Conservation (phyloP, 331 rosid genomes). For the Prunus yedoensis region DNA sequence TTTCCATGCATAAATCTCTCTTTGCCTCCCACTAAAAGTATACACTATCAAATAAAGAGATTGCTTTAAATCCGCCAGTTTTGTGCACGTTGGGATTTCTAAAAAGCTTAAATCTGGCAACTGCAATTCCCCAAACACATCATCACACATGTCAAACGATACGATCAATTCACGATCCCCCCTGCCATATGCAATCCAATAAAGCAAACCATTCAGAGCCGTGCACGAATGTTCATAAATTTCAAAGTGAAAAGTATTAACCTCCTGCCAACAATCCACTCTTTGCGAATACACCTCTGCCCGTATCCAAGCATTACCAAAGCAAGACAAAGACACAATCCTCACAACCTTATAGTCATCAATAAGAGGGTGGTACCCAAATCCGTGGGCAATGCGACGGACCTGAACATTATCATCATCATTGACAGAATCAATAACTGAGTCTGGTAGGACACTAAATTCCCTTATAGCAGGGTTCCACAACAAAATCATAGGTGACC, state of each 20-base stretch:
- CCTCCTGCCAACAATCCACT: background rate
- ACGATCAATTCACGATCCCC: background rate
- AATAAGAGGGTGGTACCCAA: background rate
- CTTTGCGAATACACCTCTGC: background rate
- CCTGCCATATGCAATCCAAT: background rate
- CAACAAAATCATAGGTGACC: background rate
- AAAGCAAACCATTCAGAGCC: background rate
- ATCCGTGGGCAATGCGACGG: background rate
- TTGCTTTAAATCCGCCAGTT: background rate
- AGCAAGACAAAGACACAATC: background rate
- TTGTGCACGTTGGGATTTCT: background rate
- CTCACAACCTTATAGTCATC: slow-evolving; percentile 3
- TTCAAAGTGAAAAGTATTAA: background rate
- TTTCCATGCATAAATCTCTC: background rate
- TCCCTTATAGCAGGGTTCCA: slow-evolving; percentile 6
- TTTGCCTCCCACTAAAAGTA: background rate
- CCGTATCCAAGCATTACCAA: background rate
- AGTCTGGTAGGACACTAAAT: background rate
- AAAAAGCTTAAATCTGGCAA: background rate
- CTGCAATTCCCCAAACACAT: background rate
- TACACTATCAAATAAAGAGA: background rate
- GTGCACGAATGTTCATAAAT: background rate
- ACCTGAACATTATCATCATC: background rate
- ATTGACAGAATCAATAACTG: background rate
- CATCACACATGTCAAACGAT: background rate